These are phyloP conservation scores for Penicillium alfredii DNA, from an alignment of 495 filamentous ascomycete species.

Conservation along the genomic window DNA sequence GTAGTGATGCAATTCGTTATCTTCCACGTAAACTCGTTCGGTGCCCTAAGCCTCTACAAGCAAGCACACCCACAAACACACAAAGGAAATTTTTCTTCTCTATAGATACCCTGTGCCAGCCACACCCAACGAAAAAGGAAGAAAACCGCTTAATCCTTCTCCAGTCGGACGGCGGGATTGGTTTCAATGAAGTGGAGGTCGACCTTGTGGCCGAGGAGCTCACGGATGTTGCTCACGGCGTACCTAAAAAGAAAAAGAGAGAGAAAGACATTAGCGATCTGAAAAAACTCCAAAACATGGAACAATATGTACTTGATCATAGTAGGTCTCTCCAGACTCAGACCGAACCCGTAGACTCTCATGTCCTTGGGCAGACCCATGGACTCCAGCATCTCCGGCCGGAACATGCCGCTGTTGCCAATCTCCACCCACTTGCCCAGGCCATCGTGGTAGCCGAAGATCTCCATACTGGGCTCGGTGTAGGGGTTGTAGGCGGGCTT, in stretches of 20 bases:
- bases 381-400: constrained; percentile 88
- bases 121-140: constrained; percentile 2
- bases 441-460: constrained; percentile 88
- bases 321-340: constrained; percentile 87
- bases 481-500: constrained; percentile 98
- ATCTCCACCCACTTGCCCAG: constrained; percentile 92
- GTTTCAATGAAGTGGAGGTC: constrained; percentile 75
- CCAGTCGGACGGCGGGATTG: constrained; percentile 76
- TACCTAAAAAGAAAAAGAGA: constrained; percentile 41
- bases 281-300: neutral
- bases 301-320: constrained; percentile 76
- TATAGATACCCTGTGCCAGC: constrained; percentile 16
- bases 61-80: constrained; percentile 21
- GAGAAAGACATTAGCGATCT: neutral
- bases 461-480: constrained; percentile 97
- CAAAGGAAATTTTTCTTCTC: constrained; percentile 12
- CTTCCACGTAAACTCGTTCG: constrained; percentile 23
- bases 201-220: constrained; percentile 79
- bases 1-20: constrained; percentile 24
- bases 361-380: constrained; percentile 87
- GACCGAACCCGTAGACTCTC: constrained; percentile 84
- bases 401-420: constrained; percentile 97
- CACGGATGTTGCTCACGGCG: constrained; percentile 75
- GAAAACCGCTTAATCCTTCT: constrained; percentile 52
- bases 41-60: constrained; percentile 6